Conservation (phyloP, 805 yeast genomes). For the Sugiyamaella smithiae region DNA sequence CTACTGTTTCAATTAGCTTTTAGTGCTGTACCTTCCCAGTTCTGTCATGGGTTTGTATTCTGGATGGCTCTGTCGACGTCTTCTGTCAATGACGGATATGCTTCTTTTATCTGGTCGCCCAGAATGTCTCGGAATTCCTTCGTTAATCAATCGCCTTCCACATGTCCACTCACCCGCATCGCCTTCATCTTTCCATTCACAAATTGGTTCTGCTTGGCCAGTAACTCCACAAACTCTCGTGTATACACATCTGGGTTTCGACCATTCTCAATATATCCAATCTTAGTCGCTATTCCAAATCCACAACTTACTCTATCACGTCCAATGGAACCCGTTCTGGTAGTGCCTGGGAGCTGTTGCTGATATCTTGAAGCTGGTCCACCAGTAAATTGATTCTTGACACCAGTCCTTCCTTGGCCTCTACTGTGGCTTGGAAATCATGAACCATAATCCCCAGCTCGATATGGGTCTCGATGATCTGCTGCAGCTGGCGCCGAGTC, state of each 20-base stretch:
- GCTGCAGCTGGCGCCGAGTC: constrained; percentile 42
- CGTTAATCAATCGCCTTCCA: not conserved
- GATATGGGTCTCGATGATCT: constrained; percentile 72
- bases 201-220: constrained; percentile 84
- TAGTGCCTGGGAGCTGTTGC: constrained; percentile 14
- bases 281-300: not conserved
- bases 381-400: constrained; percentile 27
- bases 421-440: constrained; percentile 87
- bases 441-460: constrained; percentile 91
- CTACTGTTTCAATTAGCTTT: too few species aligned
- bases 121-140: constrained; percentile 59
- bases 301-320: constrained; percentile 20
- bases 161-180: constrained; percentile 33
- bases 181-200: constrained; percentile 82
- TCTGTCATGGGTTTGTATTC: too few species aligned
- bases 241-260: constrained; percentile 96
- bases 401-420: constrained; percentile 60
- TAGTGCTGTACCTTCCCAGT: too few species aligned
- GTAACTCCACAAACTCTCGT: constrained; percentile 91
- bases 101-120: constrained; percentile 65
- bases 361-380: constrained; percentile 16
- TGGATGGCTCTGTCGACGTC: constrained; percentile 50
- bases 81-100: constrained; percentile 70
- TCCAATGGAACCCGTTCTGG: constrained; percentile 24
- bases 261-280: constrained; percentile 82